phyloP scores from a whole-genome alignment of 2,329 filamentous ascomycete genomes.

The Sodiomyces alkalinus region DNA sequence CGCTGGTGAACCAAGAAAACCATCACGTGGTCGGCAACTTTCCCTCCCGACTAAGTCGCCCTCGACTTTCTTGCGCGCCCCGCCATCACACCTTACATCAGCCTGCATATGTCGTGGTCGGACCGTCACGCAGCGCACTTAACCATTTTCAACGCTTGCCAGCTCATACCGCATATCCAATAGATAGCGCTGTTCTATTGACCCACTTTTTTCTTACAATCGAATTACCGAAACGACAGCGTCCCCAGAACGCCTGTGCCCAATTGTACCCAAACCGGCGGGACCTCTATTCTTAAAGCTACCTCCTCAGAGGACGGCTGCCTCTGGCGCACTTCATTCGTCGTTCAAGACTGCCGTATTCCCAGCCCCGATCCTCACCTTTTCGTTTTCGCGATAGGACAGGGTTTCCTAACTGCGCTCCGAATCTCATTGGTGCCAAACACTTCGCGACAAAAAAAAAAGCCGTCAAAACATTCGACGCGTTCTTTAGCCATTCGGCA shows the following conservation, averaged over 20 bases:
- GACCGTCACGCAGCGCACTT: slow-evolving; percentile 35
- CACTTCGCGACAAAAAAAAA: slow-evolving; percentile 16
- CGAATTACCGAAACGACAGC: slow-evolving; percentile 25
- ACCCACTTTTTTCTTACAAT: too few species aligned
- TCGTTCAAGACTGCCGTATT: slow-evolving; percentile 2
- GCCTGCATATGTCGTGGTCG: slow-evolving; percentile 44
- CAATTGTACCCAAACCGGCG: slow-evolving; percentile 26
- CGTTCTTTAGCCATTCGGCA: too few species aligned
- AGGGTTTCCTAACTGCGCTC: too few species aligned
- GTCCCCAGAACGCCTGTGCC: slow-evolving; percentile 24
- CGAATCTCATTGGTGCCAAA: slow-evolving; percentile 3
- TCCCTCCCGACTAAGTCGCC: slow-evolving; percentile 10
- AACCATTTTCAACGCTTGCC: slow-evolving; percentile 37
- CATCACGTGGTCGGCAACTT: too few species aligned
- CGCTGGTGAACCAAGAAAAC: too few species aligned
- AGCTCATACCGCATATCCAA: slow-evolving; percentile 46
- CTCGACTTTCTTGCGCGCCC: slow-evolving; percentile 6
- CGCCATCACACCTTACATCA: slow-evolving; percentile 31
- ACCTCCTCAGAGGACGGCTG: slow-evolving; percentile 11
- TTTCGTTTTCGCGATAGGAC: slow-evolving; percentile 1
- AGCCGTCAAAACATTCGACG: too few species aligned
- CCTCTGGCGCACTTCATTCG: slow-evolving; percentile 8
- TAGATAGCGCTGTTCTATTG: slow-evolving; percentile 37
- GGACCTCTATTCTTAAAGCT: too few species aligned
- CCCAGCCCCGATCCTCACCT: too few species aligned